Percentiles rank a stretch among this genome's conserved stretches.
These are phyloP conservation scores for Penicillium coprophilum DNA, from an alignment of 495 filamentous ascomycete species.

Conservation along the genomic window DNA sequence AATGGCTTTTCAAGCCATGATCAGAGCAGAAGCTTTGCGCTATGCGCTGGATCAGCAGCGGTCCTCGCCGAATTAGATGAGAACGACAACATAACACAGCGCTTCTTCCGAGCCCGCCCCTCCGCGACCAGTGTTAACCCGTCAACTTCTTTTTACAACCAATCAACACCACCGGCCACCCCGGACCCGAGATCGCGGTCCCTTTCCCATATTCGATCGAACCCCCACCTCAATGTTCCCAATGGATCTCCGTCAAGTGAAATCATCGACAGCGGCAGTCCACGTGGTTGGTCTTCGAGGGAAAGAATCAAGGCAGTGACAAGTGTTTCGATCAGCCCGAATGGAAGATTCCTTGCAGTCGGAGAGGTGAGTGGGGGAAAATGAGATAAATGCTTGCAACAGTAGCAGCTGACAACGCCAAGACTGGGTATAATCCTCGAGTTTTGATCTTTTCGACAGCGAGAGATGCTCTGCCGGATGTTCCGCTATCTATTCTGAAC, in stretches of 20 bases:
- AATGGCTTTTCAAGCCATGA: constrained; percentile 83
- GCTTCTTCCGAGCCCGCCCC: constrained; percentile 87
- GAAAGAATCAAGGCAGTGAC: constrained; percentile 94
- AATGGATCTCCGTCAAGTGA: constrained; percentile 45
- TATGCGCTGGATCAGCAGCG: constrained; percentile 89
- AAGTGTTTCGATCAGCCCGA: constrained; percentile 86
- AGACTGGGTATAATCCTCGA: constrained; percentile 89
- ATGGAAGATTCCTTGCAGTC: constrained; percentile 85
- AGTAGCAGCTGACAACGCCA: constrained; percentile 11
- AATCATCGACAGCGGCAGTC: constrained; percentile 58
- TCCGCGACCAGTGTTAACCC: constrained; percentile 67
- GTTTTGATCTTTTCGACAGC: constrained; percentile 84
- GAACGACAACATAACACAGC: constrained; percentile 68
- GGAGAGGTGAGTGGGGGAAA: constrained; percentile 65
- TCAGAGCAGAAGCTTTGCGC: constrained; percentile 71
- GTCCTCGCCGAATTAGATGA: constrained; percentile 82
- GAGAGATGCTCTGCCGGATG: constrained; percentile 71
- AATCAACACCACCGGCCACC: constrained; percentile 59
- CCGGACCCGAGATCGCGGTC: constrained; percentile 43
- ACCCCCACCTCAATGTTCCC: constrained; percentile 26
- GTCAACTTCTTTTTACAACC: constrained; percentile 53
- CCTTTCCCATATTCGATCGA: constrained; percentile 33
- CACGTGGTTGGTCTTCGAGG: constrained; percentile 77
- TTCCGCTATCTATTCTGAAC: constrained; percentile 77
- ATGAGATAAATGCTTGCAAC: constrained; percentile 14